Evolutionary conservation across 75 land plant species (phyloP).

Genomic region (Ceratopteris richardii): DNA sequence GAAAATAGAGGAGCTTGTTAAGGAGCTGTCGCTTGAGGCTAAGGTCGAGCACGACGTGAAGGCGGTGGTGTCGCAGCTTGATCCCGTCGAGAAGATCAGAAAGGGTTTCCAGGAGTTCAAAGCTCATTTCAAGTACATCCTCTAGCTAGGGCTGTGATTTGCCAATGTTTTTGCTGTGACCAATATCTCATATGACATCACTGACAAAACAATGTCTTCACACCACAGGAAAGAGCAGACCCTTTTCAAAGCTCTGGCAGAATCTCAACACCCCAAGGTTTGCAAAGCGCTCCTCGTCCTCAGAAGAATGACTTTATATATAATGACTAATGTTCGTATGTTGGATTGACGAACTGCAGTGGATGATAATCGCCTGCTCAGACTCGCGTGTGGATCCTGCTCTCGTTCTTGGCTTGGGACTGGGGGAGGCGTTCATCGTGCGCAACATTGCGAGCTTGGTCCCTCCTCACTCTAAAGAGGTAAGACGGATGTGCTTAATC

Average conservation of each 20-base stretch:
- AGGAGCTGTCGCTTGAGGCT: conserved; percentile 8
- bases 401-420: conserved; percentile 53
- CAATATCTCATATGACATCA: not conserved
- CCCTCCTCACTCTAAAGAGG: conserved; percentile 36
- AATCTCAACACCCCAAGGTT: conserved; percentile 88
- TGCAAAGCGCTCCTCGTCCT: too few species aligned
- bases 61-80: not conserved
- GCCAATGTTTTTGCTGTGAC: too few species aligned
- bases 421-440: conserved; percentile 86
- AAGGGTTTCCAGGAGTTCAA: conserved; percentile 65
- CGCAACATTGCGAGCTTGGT: conserved; percentile 95
- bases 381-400: conserved; percentile 94
- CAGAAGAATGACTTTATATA: too few species aligned
- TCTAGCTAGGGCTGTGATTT: not conserved
- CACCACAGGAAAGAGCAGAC: conserved; percentile 52
- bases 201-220: too few species aligned
- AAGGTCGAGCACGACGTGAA: not conserved
- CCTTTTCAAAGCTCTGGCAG: conserved; percentile 43
- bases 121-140: conserved; percentile 6
- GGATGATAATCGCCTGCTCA: conserved; percentile 58
- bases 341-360: too few species aligned
- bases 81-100: conserved; percentile 36
- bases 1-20: conserved; percentile 8
- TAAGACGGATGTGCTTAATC: not conserved
- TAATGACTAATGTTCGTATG: too few species aligned